phyloP scores from a whole-genome alignment of 495 filamentous ascomycete genomes.

The Patellaria atrata region DNA sequence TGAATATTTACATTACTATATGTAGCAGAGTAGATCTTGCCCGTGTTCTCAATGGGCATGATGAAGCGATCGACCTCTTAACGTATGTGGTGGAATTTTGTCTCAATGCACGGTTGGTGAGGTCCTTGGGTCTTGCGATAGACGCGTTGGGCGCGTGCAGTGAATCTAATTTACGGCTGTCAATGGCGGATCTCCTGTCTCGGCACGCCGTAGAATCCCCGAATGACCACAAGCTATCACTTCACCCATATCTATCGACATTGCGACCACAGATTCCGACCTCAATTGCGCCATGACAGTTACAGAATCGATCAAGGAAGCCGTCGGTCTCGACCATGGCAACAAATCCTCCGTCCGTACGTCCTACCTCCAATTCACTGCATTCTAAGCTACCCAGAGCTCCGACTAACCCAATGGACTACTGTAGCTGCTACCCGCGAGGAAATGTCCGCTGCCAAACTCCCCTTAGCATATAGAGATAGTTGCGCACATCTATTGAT shows the following conservation, averaged over 20 bases:
- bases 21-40: conserved; percentile 69
- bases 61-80: too few relatives aligned
- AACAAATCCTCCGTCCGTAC: too few relatives aligned
- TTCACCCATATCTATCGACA: too few relatives aligned
- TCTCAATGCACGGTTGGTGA: too few relatives aligned
- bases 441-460: conserved; percentile 80
- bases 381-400: too few relatives aligned
- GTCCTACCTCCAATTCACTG: too few relatives aligned
- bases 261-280: too few relatives aligned
- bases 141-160: too few relatives aligned
- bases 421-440: conserved; percentile 53
- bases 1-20: conserved; percentile 70
- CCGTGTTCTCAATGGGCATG: conserved; percentile 19
- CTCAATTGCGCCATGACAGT: conserved; percentile 24
- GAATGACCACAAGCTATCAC: neutral
- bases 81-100: too few relatives aligned
- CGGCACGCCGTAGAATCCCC: neutral
- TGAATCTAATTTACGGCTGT: too few relatives aligned
- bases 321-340: conserved; percentile 24
- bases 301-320: conserved; percentile 29
- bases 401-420: conserved; percentile 11
- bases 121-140: too few relatives aligned
- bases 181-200: neutral
- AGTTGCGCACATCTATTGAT: conserved; percentile 88
- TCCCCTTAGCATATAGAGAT: conserved; percentile 85